Conservation (phyloP, 148 eudicot genomes). For the Cornus kousa region DNA sequence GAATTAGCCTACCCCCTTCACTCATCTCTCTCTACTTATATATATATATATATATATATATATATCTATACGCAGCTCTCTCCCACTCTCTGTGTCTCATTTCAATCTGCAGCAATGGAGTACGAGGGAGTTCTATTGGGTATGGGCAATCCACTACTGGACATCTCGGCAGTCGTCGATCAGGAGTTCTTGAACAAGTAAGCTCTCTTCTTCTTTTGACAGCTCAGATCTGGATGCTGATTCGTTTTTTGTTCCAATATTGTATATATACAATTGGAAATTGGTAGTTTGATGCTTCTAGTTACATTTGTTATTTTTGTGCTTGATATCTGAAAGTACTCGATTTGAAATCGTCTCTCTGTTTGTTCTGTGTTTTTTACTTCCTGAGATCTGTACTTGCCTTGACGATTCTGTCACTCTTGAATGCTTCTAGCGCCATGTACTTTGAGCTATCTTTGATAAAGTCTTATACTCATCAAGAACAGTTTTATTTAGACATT, state of each 20-base stretch:
- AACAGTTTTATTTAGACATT: neutral
- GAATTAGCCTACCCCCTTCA: constrained; percentile 4
- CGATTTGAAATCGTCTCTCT: neutral
- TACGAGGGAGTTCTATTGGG: constrained; percentile 59
- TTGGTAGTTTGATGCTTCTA: too few relatives aligned
- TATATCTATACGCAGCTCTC: neutral
- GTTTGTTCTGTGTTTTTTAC: neutral
- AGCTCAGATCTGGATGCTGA: neutral
- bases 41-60: neutral
- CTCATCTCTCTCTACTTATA: neutral
- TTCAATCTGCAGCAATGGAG: constrained; percentile 35
- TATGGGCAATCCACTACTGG: constrained; percentile 75
- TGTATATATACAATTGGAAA: neutral
- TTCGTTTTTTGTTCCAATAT: neutral
- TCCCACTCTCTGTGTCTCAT: neutral
- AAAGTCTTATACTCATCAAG: neutral
- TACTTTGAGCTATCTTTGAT: neutral
- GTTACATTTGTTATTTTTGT: neutral
- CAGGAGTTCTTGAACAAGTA: constrained; percentile 62
- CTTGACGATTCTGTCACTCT: neutral
- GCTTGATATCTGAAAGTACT: neutral
- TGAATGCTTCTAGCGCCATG: neutral
- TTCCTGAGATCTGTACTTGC: neutral
- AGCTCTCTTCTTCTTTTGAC: neutral
- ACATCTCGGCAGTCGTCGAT: constrained; percentile 75